These are phyloP conservation scores for Onygenales sp. DNA, from an alignment of 2,329 filamentous ascomycete species.

Conservation along the genomic window DNA sequence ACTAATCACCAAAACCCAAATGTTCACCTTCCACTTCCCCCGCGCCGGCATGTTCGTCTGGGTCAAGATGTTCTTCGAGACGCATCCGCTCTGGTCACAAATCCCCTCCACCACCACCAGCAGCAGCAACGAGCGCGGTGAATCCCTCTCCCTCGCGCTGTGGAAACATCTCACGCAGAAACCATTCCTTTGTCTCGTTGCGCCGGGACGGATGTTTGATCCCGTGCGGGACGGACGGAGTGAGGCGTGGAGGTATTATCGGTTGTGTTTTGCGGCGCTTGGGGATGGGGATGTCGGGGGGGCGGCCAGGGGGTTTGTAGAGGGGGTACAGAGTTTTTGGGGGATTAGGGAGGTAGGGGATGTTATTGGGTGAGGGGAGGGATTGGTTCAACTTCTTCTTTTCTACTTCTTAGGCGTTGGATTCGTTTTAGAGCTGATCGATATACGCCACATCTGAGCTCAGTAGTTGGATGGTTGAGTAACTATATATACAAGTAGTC, in stretches of 20 bases:
- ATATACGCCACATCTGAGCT: not conserved
- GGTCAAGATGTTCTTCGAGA: constrained; percentile 61
- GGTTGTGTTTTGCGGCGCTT: constrained; percentile 80
- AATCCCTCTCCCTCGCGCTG: constrained; percentile 53
- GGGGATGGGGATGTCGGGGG: constrained; percentile 57
- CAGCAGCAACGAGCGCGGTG: constrained; percentile 24
- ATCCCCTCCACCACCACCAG: constrained; percentile 23
- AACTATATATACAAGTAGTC: not conserved
- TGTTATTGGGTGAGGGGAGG: constrained; percentile 1
- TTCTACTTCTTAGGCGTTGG: not conserved
- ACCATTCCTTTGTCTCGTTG: constrained; percentile 60
- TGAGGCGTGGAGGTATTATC: constrained; percentile 60
- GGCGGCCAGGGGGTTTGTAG: constrained; percentile 55
- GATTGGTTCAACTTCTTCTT: not conserved
- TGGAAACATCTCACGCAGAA: constrained; percentile 62
- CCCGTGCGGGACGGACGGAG: constrained; percentile 45
- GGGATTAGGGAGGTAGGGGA: constrained; percentile 26
- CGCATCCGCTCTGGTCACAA: constrained; percentile 57
- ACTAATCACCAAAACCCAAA: constrained; percentile 61
- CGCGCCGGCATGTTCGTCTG: constrained; percentile 90
- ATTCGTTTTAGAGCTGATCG: too few species aligned
- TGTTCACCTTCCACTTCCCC: constrained; percentile 71
- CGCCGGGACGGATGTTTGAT: constrained; percentile 65
- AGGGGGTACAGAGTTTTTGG: constrained; percentile 42
- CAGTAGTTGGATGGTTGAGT: not conserved